Evolutionary conservation across 306 rosid genomes (phyloP).

Genomic region (Canavalia ensiformis): DNA sequence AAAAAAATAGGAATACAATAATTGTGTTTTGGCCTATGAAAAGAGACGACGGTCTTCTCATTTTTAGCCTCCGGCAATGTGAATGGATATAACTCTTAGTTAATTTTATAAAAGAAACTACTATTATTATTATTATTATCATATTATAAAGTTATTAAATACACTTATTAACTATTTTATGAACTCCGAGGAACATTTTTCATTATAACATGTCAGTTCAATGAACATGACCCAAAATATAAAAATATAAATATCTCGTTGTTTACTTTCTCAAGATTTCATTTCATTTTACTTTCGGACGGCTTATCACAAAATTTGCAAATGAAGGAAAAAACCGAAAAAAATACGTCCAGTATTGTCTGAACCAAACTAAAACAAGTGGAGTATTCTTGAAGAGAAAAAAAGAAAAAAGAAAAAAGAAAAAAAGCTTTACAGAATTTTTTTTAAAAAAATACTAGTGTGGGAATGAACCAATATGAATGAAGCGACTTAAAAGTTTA

Average conservation of each 20-base stretch:
- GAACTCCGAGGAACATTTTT: neutral
- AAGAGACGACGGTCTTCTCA: neutral
- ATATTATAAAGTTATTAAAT: neutral
- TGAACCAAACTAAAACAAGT: conserved; percentile 18
- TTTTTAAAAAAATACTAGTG: conserved; percentile 7
- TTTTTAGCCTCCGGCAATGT: neutral
- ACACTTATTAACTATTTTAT: neutral
- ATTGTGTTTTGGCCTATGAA: neutral
- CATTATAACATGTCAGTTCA: conserved; percentile 37
- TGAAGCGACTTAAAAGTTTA: conserved; percentile 36
- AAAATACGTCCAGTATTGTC: conserved; percentile 18
- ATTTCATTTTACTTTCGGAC: neutral
- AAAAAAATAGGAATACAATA: neutral
- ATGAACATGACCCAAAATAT: conserved; percentile 13
- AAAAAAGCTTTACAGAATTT: too few species aligned
- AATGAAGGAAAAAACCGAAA: neutral
- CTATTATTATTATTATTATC: neutral
- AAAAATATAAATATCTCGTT: neutral
- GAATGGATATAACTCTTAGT: neutral
- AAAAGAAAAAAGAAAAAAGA: neutral
- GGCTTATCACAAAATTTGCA: conserved; percentile 3
- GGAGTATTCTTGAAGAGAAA: conserved; percentile 13
- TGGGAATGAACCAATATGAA: conserved; percentile 44
- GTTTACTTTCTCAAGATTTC: neutral
- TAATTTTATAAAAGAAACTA: neutral